These are phyloP conservation scores for Zea luxurians DNA, from an alignment of 176 grass and related monocot species.

Conservation along the genomic window DNA sequence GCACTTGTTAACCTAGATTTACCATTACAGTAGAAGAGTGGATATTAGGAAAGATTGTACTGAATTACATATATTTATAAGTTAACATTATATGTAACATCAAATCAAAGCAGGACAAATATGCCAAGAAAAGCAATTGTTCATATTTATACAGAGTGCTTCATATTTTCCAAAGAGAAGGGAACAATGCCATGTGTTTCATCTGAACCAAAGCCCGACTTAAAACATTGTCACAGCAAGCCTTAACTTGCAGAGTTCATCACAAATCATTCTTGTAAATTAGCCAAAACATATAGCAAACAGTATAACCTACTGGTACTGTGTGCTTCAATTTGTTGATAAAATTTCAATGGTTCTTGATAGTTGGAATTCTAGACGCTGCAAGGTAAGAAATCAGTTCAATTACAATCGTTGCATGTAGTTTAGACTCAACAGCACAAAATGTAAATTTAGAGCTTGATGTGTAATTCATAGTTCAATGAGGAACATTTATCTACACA, in stretches of 20 bases:
- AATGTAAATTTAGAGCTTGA: background rate
- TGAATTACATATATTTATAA: slow-evolving; percentile 12
- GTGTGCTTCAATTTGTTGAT: slow-evolving; percentile 21
- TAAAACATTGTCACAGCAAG: background rate
- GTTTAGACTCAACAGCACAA: slow-evolving; percentile 16
- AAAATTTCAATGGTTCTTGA: slow-evolving; percentile 6
- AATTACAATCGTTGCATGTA: background rate
- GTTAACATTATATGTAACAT: slow-evolving; percentile 28
- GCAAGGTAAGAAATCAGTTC: slow-evolving; percentile 13
- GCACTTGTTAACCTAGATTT: slow-evolving; percentile 60
- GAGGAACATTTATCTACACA: slow-evolving; percentile 12
- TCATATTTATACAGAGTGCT: slow-evolving; percentile 14
- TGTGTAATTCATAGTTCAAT: slow-evolving; percentile 17
- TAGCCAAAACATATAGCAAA: slow-evolving; percentile 29
- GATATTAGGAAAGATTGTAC: slow-evolving; percentile 34
- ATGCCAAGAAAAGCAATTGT: slow-evolving; percentile 17
- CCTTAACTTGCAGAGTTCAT: slow-evolving; percentile 9
- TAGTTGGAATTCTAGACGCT: slow-evolving; percentile 14
- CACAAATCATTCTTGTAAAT: slow-evolving; percentile 17
- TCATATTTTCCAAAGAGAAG: slow-evolving; percentile 20
- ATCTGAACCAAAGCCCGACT: slow-evolving; percentile 12
- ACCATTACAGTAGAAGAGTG: slow-evolving; percentile 43
- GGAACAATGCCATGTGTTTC: slow-evolving; percentile 8
- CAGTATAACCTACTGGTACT: slow-evolving; percentile 5
- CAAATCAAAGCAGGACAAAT: slow-evolving; percentile 30